A percentile compares a stretch with the other conserved stretches of the same genome.
Evolutionary conservation across 192 early-diverging fungal genomes (phyloP).

Genomic region (Mortierella alpina): DNA sequence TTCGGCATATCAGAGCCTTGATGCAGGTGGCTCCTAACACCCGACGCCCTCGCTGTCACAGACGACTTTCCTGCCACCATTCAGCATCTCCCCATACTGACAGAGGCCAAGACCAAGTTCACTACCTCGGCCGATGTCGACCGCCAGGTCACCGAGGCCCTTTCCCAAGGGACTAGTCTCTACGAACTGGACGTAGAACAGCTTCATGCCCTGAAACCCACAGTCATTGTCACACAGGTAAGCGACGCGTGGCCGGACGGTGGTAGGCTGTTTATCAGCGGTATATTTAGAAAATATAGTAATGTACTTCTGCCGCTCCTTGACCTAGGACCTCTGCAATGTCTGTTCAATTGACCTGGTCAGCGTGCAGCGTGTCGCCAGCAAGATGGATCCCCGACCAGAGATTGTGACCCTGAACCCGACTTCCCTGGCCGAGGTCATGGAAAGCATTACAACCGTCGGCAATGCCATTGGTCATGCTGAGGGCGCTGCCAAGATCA

Average conservation of each 20-base stretch:
- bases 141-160: conserved; percentile 59
- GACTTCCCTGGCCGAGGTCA: conserved; percentile 56
- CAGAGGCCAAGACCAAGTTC: conserved; percentile 57
- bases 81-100: conserved; percentile 57
- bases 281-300: neutral
- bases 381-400: conserved; percentile 57
- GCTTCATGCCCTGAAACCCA: conserved; percentile 54
- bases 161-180: conserved; percentile 57
- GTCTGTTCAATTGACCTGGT: conserved; percentile 66
- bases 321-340: conserved; percentile 59
- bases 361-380: conserved; percentile 60
- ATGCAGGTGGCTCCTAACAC: neutral
- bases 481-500: conserved; percentile 39
- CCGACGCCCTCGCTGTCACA: conserved; percentile 3
- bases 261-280: neutral
- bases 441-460: conserved; percentile 57
- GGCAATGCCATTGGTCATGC: conserved; percentile 51
- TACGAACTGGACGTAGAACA: conserved; percentile 58
- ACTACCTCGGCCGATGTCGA: conserved; percentile 64
- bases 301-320: neutral
- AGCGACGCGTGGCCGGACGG: neutral
- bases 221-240: conserved; percentile 64
- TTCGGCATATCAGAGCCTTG: neutral
- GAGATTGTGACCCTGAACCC: conserved; percentile 54
- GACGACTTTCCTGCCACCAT: conserved; percentile 61